Base-by-base conservation (phyloP, 805 yeast genomes). In the Ogataea nonfermentans region DNA sequence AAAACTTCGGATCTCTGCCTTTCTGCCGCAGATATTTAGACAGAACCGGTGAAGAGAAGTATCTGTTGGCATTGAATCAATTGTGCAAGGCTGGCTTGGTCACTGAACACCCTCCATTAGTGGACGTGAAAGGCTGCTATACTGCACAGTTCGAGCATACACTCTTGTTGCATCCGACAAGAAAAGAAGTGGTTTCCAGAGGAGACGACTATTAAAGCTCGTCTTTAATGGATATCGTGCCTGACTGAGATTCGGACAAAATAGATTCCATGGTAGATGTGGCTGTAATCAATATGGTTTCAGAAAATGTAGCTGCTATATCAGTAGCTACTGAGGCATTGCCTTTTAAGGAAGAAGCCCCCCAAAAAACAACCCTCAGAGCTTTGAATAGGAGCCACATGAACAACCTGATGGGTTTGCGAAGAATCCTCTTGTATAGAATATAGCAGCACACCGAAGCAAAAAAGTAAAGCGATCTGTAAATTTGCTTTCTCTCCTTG, bases 111-210 rank as follows among this genome's bases (percentile, higher is more conserved):
- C 96, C 97, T 12, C 99, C 99, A 6, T 68, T 93, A 49, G 81
- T 77, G 39, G 99, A 93, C 60, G 65, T 73, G 13, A 74, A 71
- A 44, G 98, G 98, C 9, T 74, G 84, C 33, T 90, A 85, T 72
- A 93, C 98, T 26, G 99, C 99, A 0, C 99, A 93, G 65, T 91
- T 66, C 57, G 99, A 93, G 63, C 99, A 93, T 67, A 93, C 99
- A 1, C 76, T 91, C 32, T 70, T 93, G 50, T 69, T 93, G 55
- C 93, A 90, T 57, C 95, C 97, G 20, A 87, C 87, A 43, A 79
- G 78, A 64, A 93, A 91, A 69, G 99, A 93, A 65, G 91, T 93
- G 31, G 89, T 93, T 14, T 86, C 96, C 10, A 77, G 91, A 51
- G 99, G 99, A 35, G 96, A 88, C 31, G 99, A 93, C 64, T 93